Evolutionary conservation across 1,139 yeast genomes (phyloP), one percentile per base, ranked within the genome.

Genomic region (Nakaseomyces kungkrabaensis): DNA sequence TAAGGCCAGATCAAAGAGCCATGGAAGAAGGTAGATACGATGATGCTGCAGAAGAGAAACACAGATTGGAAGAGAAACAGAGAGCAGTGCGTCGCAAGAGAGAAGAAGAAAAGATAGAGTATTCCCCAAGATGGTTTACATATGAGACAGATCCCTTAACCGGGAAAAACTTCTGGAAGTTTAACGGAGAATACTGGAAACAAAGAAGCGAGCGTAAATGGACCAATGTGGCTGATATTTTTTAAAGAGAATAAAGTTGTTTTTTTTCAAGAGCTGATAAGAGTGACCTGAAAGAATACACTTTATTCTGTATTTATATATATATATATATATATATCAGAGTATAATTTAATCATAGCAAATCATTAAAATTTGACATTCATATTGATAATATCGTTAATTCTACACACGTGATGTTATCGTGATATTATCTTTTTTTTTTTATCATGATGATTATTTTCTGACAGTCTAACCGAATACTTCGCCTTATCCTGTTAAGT

Each of bases 11-110:
- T 70, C 99, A 92, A 70, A 77, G 98, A 53, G 97, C 96, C 5
- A 94, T 94, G 98, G 99, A 92, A 66, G 89, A 90, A 56, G 98
- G 97, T 17, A 70, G 78, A 46, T 94, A 92, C 60, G 97, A 90
- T 59, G 74, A 77, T 27, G 99, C 99, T 0, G 79, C 94, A 24
- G 77, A 73, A 11, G 95, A 89, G 57, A 94, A 92, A 71, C 79
- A 79, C 56, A 74, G 95, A 48, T 86, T 94, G 3, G 98, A 92
- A 66, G 94, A 85, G 60, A 92, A 90, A 66, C 99, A 92, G 70
- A 81, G 99, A 66, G 85, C 81, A 0, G 89, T 85, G 0, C 77
- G 86, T 58, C 81, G 76, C 59, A 59, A 66, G 34, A 76, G 96
- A 54, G 97, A 90, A 52, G 70, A 65, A 13, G 61, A 62, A 4